phyloP scores from a whole-genome alignment of 345 rosid species.

The Bruguiera gymnorhiza region DNA sequence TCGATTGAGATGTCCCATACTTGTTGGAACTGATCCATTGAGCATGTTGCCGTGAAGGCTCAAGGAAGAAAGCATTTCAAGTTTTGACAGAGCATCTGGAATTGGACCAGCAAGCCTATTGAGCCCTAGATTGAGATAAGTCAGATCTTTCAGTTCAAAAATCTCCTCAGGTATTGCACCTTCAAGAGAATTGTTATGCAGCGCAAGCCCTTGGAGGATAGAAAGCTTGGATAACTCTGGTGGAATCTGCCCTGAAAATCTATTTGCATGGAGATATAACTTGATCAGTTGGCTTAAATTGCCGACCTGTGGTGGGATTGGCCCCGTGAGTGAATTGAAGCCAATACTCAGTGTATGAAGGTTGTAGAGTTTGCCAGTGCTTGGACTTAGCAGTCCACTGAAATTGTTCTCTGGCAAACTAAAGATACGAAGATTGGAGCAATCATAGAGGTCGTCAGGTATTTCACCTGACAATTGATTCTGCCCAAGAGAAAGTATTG shows the following conservation, averaged over 20 bases:
- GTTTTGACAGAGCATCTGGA: constrained; percentile 48
- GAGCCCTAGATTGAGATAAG: constrained; percentile 43
- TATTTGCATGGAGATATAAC: constrained; percentile 48
- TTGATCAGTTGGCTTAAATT: constrained; percentile 45
- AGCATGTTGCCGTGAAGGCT: constrained; percentile 58
- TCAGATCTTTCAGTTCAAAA: constrained; percentile 51
- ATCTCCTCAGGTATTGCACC: constrained; percentile 56
- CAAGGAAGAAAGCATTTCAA: constrained; percentile 52
- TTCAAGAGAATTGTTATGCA: constrained; percentile 47
- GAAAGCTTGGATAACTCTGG: constrained; percentile 57
- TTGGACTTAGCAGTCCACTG: constrained; percentile 56
- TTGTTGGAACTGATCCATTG: constrained; percentile 64
- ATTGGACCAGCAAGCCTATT: constrained; percentile 64
- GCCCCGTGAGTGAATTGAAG: constrained; percentile 57
- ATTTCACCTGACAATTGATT: constrained; percentile 65
- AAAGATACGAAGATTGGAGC: constrained; percentile 41
- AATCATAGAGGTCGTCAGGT: constrained; percentile 73
- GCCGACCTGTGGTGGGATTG: constrained; percentile 64
- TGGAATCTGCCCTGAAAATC: constrained; percentile 58
- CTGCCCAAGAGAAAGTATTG: constrained; percentile 34
- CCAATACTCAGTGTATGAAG: constrained; percentile 34
- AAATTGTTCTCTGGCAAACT: constrained; percentile 47
- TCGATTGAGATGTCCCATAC: constrained; percentile 42
- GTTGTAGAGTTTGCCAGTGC: constrained; percentile 50
- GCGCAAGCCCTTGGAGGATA: constrained; percentile 59